Percentiles rank a stretch among this genome's conserved stretches.
phyloP scores from a whole-genome alignment of 129 eudicot species.

The Flaveria robusta region DNA sequence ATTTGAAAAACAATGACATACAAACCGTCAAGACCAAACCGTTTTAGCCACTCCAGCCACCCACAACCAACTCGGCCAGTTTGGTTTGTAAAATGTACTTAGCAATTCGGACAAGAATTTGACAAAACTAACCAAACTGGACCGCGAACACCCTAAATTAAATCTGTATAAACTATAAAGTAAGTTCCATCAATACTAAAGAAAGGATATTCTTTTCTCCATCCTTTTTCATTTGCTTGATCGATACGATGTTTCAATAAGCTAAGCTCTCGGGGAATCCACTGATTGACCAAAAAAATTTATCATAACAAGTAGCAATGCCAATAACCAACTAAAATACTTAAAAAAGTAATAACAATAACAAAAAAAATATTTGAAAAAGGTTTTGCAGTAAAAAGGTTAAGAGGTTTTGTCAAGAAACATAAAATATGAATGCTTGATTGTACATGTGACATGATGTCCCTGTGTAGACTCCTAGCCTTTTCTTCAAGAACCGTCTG shows the following conservation, averaged over 20 bases:
- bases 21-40: not conserved
- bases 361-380: not conserved
- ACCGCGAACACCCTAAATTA: too few species aligned
- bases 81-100: too few species aligned
- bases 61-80: too few species aligned
- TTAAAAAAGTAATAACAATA: not conserved
- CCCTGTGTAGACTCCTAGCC: slow-evolving; percentile 67
- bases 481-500: slow-evolving; percentile 71
- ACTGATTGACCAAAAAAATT: slow-evolving; percentile 36
- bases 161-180: too few species aligned
- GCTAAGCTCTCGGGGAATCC: slow-evolving; percentile 57
- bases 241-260: slow-evolving; percentile 54
- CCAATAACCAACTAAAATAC: slow-evolving; percentile 9
- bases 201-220: slow-evolving; percentile 84
- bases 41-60: not conserved
- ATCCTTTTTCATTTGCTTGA: slow-evolving; percentile 78
- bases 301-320: not conserved
- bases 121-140: too few species aligned
- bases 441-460: slow-evolving; percentile 51
- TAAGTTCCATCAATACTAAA: slow-evolving; percentile 4
- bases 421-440: not conserved
- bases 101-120: too few species aligned
- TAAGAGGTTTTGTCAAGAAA: not conserved
- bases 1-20: too few species aligned
- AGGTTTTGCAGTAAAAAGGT: not conserved